A percentile compares a stretch with the other conserved stretches of the same genome.
These are phyloP conservation scores for Articulospora tetracladia DNA, from an alignment of 495 filamentous ascomycete species.

Conservation along the genomic window DNA sequence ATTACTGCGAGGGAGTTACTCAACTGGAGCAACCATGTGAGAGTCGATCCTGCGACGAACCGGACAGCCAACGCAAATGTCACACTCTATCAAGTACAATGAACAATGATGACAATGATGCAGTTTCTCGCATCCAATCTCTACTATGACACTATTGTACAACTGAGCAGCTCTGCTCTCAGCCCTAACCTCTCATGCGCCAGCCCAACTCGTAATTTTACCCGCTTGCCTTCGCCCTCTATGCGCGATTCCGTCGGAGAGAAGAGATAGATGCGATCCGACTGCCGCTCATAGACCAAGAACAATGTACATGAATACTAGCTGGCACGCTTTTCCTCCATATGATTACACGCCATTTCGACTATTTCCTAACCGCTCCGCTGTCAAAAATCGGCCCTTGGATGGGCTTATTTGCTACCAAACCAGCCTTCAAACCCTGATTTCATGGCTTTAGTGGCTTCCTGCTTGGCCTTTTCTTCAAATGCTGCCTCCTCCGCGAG, in stretches of 20 bases:
- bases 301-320: slow-evolving; percentile 14
- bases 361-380: not conserved
- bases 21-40: not conserved
- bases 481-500: slow-evolving; percentile 83
- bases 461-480: slow-evolving; percentile 80
- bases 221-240: not conserved
- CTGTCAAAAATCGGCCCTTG: not conserved
- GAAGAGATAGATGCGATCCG: slow-evolving; percentile 8
- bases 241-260: slow-evolving; percentile 8
- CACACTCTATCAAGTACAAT: not conserved
- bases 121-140: not conserved
- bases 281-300: slow-evolving; percentile 3
- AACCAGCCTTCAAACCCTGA: slow-evolving; percentile 48
- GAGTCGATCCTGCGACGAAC: not conserved
- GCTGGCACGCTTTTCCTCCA: not conserved
- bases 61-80: not conserved
- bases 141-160: slow-evolving; percentile 13
- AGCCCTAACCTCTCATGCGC: not conserved
- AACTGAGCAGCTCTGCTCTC: slow-evolving; percentile 4
- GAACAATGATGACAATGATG: not conserved
- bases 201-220: not conserved
- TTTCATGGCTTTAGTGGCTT: slow-evolving; percentile 81
- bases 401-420: not conserved
- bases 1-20: not conserved
- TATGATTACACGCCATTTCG: slow-evolving; percentile 2